Evolutionary conservation across 257 asterid genomes (phyloP), one percentile per base, ranked within the genome.

Genomic region (Solanum verrucosum): DNA sequence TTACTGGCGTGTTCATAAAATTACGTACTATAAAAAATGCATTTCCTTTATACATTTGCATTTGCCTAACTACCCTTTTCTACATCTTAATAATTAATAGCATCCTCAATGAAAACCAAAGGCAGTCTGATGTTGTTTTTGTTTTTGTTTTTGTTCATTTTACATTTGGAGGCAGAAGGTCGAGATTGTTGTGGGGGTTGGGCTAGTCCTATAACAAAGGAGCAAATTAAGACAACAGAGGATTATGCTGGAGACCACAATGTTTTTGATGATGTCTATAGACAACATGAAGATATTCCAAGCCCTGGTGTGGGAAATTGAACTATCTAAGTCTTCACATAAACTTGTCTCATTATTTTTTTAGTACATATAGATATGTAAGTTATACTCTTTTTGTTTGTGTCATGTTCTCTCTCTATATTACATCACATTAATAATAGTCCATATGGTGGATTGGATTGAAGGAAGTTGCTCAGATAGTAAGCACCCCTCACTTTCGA

Each of bases 291-390:
- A 46, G 85, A 81, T 46, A 81, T 46, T 81, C 85, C 85, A 1
- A 81, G 85, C 5, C 85, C 85, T 81, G 85, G 85, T 29, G 85
- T 81, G 23, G 85, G 85, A 81, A 81, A 81, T 37, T 81, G 85
- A 79, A 29, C 77, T 5, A 81, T 16, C 85, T 42, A 6, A 78
- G 37, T 11, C 63, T 78, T 78, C 84, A 78, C 15, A 78, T 6
- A 79, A 79, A 44, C 25, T 79, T 29, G 27, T 46, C 85, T 78
- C 18, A 4, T 14, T 60, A 23, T 23, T 63, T 9, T 63, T 63
- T 21, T 49, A 16, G 42, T 81, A 81, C 85, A 65, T n/a, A 5
- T 63, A 79, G 1, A 42, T 11, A 42, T 11, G 49, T 40, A 78
- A 78, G 63, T 13, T 25, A 77, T 79, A 79, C 65, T 79, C 29